Base-by-base conservation (phyloP, 352 stramenopile species). In the Globisporangium iwayamae region DNA sequence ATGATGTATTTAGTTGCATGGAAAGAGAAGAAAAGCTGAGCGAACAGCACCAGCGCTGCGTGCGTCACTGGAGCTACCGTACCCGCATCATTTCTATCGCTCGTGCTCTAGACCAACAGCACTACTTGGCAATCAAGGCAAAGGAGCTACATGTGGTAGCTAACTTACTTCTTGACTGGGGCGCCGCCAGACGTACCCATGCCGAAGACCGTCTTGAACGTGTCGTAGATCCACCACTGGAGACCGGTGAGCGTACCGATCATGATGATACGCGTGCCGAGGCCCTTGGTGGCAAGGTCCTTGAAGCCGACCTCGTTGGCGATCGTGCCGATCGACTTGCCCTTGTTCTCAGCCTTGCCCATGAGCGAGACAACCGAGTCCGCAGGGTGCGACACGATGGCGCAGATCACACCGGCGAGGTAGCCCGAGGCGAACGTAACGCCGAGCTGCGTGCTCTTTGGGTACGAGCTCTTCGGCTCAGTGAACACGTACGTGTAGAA, bases 341-440 rank as follows among this genome's bases (percentile, higher is more conserved):
- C 86, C 72, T 91, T 91, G 85, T 97, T 97, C 67, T 93, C 85
- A 32, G 83, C 69, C 82, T 96, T 96, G 74, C 90, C 89, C 87
- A 97, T 96, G 81, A 99, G 98, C 55, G 96, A 99, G 68, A 99
- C 92, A 57, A 99, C 89, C 50, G 96, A 99, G 84, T 99, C 98
- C 55, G 97, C 97, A 59, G 98, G 97, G 88, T 99, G 98, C 72
- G 97, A 99, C 68, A 99, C 98, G 68, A 99, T 98, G 65, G 98
- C 98, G 63, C 96, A 98, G 68, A 98, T 97, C 73, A 99, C 95
- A 96, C 98, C 98, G 69, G 98, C 97, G 80, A 99, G 89, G 76
- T 99, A 98, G 90, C 98, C 98, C 48, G 96, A 99, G n/a, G 81
- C 74, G 63, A 99, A 97, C 16, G 97, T 98, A 53, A 99, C 79